These are phyloP conservation scores for Jasminum sambac DNA, from an alignment of 257 asterid species.

Conservation along the genomic window DNA sequence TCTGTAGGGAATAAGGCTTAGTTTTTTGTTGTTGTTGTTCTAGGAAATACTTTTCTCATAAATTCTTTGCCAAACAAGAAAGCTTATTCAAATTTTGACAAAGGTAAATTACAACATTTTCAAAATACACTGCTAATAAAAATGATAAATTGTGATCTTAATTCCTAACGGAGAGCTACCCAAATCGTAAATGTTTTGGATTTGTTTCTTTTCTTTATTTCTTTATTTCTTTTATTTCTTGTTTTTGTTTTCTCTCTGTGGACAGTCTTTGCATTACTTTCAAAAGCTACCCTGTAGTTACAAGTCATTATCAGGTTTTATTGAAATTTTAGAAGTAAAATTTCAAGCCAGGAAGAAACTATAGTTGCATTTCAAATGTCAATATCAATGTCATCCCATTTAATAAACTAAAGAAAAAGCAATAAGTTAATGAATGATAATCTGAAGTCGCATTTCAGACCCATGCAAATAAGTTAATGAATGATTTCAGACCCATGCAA, in stretches of 20 bases:
- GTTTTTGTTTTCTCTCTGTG: background rate
- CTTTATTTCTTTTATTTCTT: background rate
- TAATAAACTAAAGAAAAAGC: background rate
- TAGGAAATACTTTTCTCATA: too few species aligned
- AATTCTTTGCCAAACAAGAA: too few species aligned
- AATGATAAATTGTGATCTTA: background rate
- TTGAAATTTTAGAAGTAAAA: background rate
- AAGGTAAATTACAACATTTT: too few species aligned
- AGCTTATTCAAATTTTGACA: background rate
- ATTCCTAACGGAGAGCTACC: background rate
- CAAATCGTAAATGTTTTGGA: background rate
- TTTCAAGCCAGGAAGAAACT: background rate
- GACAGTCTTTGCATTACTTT: background rate
- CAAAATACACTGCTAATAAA: background rate
- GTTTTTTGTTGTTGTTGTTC: too few species aligned
- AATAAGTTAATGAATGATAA: background rate
- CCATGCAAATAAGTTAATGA: slow-evolving; percentile 7
- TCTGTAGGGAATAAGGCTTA: too few species aligned
- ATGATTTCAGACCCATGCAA: too few species aligned
- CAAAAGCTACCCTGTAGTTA: background rate
- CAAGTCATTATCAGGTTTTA: background rate
- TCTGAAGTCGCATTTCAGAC: too few species aligned
- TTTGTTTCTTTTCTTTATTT: background rate
- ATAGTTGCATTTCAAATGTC: background rate
- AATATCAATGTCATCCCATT: background rate